Evolutionary conservation across 2,329 filamentous ascomycete species (phyloP), one percentile per base, ranked within the genome.

Genomic region (Parafenestella ontariensis): DNA sequence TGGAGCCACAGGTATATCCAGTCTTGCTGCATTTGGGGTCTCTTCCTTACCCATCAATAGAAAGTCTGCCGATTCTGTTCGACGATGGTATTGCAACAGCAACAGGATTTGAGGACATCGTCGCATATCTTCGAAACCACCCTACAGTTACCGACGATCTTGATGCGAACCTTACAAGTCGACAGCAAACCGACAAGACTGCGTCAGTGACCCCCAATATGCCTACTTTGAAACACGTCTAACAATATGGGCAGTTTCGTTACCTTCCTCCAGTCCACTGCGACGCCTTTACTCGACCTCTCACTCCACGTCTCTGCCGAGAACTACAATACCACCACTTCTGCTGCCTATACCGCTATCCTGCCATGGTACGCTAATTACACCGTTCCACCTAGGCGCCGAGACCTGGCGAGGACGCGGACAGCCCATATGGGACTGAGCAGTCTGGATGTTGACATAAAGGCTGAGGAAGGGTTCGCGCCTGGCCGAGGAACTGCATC

Each of bases 291-390:
- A 56, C 75, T 97, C 66, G 90, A 96, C 66, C 87, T 97, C 52
- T 93, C 88, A 46, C 88, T 98, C 65, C 98, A 96, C 75, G 89
- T 95, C 59, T 95, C 92, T 28, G 91, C 89, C 52, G 87, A 92
- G 60, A 97, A 98, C 79, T 99, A 95, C 84, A 82, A 87, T 50
- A 80, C 83, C 39, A 79, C 84, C 44, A 96, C 92, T 3, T 87
- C 92, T 15, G 90, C 92, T 2, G 89, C 91, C 33, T 96, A 92
- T 78, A 91, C 88, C 62, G 79, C 81, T 5, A 84, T 97, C 52
- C 85, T 98, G 34, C 86, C 89, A 36, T 96, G 95, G 82, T 92
- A 95, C 17, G 83, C 92, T 58, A 93, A 93, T 66, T 99, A 95
- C 85, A 89, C 90, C 37, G 82, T 96, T 5, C 93, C 93, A 2